Evolutionary conservation across 179 eudicot genomes (phyloP), one percentile per base, ranked within the genome.

Genomic region (Corrigiola litoralis): DNA sequence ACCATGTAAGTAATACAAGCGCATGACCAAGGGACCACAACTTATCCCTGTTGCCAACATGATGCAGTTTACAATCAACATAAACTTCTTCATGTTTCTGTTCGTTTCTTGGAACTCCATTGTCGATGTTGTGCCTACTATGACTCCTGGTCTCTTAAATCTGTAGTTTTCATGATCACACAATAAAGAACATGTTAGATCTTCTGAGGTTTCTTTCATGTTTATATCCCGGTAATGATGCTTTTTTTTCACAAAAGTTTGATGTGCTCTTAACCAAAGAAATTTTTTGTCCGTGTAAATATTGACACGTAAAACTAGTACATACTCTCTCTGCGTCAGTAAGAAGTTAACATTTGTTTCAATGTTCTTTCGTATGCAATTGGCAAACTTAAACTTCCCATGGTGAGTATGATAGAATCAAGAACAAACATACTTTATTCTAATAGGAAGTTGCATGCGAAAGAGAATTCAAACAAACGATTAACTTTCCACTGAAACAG

Each of bases 1-100:
- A 33, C 89, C 94, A 49, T 80, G 84, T 59, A 82, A 27, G 71
- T 76, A 84, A 71, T 87, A 87, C 67, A 87, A 81, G 41, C 94
- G 80, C 82, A 81, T 80, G 4, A 87, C 31, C 8, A 87, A 40
- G 6, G 89, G 83, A 38, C 94, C 89, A 9, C 74, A 83, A 16
- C 78, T 72, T 61, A 70, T 77, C 7, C 89, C 87, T 2, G 61
- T 16, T 36, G 74, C 67, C 16, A 87, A 72, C 61, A 80, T 40
- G 7, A 77, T 0, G 68, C 75, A 66, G 72, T 82, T 89, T 4
- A 81, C 0, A 6, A 69, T 33, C 48, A 74, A 29, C 33, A 69
- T 21, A 4, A 27, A 24, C 27, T 38, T 68, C 68, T 55, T 73
- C 69, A 55, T 47, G 16, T 32, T 62, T 40, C 17, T 55, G 48